Percentiles rank a stretch among this genome's conserved stretches.
Conservation (phyloP, 2,329 filamentous ascomycete genomes). For the Verticillium zaregamsianum region DNA sequence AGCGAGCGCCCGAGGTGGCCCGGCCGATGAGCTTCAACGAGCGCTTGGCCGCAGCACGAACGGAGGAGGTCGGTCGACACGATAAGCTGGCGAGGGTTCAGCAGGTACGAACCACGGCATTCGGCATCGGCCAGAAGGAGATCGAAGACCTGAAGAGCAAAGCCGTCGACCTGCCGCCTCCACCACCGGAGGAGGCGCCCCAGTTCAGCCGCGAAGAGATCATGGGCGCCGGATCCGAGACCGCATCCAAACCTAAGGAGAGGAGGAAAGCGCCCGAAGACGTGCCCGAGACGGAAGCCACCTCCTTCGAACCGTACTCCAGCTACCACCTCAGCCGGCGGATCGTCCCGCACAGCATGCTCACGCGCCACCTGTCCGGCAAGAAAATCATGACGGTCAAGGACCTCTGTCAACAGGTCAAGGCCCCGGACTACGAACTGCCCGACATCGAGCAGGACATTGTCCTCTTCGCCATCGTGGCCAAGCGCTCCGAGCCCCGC, state of each 20-base stretch:
- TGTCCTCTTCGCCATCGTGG: conserved; percentile 83
- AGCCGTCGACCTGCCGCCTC: conserved; percentile 50
- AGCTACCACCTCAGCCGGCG: conserved; percentile 78
- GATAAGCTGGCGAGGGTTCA: conserved; percentile 50
- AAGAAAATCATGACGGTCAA: conserved; percentile 78
- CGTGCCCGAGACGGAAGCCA: conserved; percentile 42
- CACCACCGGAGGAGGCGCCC: conserved; percentile 38
- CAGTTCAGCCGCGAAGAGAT: conserved; percentile 64
- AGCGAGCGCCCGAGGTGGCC: conserved; percentile 18
- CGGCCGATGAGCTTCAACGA: conserved; percentile 72
- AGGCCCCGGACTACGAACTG: conserved; percentile 75
- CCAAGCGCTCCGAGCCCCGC: conserved; percentile 80
- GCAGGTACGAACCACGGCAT: conserved; percentile 49
- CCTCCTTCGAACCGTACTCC: conserved; percentile 82
- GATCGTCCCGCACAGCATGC: conserved; percentile 73
- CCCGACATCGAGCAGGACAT: conserved; percentile 83
- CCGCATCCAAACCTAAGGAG: conserved; percentile 16
- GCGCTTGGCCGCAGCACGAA: conserved; percentile 68
- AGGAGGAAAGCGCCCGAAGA: conserved; percentile 22
- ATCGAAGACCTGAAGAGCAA: conserved; percentile 56
- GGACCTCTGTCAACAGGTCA: conserved; percentile 75
- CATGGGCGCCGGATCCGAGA: conserved; percentile 28
- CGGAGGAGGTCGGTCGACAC: conserved; percentile 45
- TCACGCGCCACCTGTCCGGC: conserved; percentile 72
- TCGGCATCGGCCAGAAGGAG: conserved; percentile 52